A percentile compares a stretch with the other conserved stretches of the same genome.
phyloP scores from a whole-genome alignment of 257 asterid species.

The Lycium barbarum region DNA sequence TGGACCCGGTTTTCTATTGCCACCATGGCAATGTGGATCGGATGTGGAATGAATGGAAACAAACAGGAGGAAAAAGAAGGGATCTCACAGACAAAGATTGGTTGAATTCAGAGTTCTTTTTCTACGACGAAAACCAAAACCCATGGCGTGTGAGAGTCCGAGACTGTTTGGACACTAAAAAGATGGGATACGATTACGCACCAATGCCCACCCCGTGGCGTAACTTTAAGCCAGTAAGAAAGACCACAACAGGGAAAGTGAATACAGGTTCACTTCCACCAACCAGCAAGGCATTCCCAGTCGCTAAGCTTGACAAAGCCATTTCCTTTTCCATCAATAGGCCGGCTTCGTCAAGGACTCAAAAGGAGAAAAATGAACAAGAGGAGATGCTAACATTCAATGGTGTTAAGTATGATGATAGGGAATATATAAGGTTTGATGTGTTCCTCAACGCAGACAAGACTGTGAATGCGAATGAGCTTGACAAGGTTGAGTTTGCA shows the following conservation, averaged over 20 bases:
- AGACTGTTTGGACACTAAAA: conserved; percentile 40
- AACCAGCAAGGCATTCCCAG: conserved; percentile 42
- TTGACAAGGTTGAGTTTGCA: conserved; percentile 55
- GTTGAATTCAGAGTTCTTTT: conserved; percentile 53
- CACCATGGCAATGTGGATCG: conserved; percentile 33
- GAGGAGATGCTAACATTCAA: conserved; percentile 48
- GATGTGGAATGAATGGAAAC: conserved; percentile 24
- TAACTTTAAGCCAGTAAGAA: conserved; percentile 43
- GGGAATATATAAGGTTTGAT: conserved; percentile 51
- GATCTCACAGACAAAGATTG: conserved; percentile 45
- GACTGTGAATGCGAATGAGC: conserved; percentile 36
- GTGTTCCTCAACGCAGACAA: conserved; percentile 63
- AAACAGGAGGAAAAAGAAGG: conserved; percentile 22
- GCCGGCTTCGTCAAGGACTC: conserved; percentile 27
- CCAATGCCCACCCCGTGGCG: conserved; percentile 51
- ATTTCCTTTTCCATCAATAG: conserved; percentile 43
- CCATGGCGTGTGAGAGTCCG: conserved; percentile 51
- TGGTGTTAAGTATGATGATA: conserved; percentile 34
- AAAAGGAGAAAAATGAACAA: conserved; percentile 37
- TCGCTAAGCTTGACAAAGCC: conserved; percentile 34
- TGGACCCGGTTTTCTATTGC: conserved; percentile 35
- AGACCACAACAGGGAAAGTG: conserved; percentile 31
- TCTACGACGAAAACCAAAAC: conserved; percentile 55
- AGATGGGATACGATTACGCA: conserved; percentile 52
- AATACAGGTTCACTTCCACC: conserved; percentile 23